Conservation (phyloP, 116 monocot species). For the Trichopus zeylanicus region DNA sequence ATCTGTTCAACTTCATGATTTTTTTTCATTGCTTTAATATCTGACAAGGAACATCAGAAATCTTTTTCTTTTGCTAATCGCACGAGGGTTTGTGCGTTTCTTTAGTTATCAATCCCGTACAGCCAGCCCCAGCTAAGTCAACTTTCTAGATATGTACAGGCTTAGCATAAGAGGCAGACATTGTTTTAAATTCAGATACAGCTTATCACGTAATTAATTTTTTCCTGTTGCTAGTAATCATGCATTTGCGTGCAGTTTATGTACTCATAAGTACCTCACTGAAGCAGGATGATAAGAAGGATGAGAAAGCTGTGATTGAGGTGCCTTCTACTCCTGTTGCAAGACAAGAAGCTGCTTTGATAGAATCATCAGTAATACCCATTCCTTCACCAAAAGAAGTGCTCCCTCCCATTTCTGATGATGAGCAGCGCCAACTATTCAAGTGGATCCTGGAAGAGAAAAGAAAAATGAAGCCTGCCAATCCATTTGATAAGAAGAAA, state of each 20-base stretch:
- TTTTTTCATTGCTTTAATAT: no score
- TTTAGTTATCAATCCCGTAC: no score
- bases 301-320: slow-evolving; percentile 20
- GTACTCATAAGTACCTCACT: slow-evolving; percentile 50
- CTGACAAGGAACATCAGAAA: no score
- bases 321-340: slow-evolving; percentile 17
- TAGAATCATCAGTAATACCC: slow-evolving; percentile 21
- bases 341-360: slow-evolving; percentile 11
- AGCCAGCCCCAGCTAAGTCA: no score
- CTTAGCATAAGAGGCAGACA: no score
- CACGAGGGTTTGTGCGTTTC: no score
- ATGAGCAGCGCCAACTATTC: slow-evolving; percentile 57
- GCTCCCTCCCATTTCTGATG: slow-evolving; percentile 51
- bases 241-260: slow-evolving; percentile 61
- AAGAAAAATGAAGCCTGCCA: slow-evolving; percentile 53
- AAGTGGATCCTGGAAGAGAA: slow-evolving; percentile 93
- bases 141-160: no score
- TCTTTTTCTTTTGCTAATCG: no score
- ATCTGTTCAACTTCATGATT: no score
- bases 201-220: no score
- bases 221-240: no score
- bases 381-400: slow-evolving; percentile 19
- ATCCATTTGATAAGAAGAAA: slow-evolving; percentile 63
- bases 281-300: slow-evolving; percentile 36
- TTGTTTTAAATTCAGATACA: no score